phyloP scores from a whole-genome alignment of 345 rosid species.

The Camelina sativa region DNA sequence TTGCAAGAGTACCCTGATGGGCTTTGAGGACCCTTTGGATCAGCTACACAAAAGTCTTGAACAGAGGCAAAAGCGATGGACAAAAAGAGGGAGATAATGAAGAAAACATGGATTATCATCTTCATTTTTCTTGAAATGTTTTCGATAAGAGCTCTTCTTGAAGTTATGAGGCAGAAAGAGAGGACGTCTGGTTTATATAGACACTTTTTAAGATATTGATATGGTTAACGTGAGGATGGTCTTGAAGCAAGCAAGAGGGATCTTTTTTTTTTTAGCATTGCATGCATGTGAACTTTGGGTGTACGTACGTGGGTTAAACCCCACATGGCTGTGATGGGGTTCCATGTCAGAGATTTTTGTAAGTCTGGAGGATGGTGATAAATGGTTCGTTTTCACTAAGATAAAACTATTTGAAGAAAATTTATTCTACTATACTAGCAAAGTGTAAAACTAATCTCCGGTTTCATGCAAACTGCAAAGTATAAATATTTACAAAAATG shows the following conservation, averaged over 20 bases:
- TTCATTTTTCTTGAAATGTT: conserved; percentile 19
- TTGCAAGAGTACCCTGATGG: conserved; percentile 83
- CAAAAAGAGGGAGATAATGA: conserved; percentile 51
- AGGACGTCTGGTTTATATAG: conserved; percentile 32
- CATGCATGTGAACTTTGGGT: conserved; percentile 49
- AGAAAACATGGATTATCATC: conserved; percentile 52
- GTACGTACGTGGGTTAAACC: conserved; percentile 40
- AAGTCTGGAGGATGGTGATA: conserved; percentile 18
- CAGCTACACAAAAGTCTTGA: conserved; percentile 81
- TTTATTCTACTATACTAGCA: neutral
- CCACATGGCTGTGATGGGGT: conserved; percentile 44
- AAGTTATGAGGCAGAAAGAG: conserved; percentile 28
- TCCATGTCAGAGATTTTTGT: conserved; percentile 42
- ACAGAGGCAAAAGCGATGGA: conserved; percentile 60
- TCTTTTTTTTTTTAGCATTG: conserved; percentile 23
- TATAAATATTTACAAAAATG: too few species aligned
- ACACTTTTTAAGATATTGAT: conserved; percentile 25
- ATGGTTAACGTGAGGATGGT: conserved; percentile 45
- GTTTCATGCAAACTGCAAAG: neutral
- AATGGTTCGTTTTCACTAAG: conserved; percentile 7
- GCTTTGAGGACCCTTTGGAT: conserved; percentile 52
- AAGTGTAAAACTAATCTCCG: neutral
- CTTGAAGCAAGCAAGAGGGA: conserved; percentile 32
- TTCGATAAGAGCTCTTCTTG: conserved; percentile 14
- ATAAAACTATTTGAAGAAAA: neutral